Conservation (phyloP, 352 stramenopile genomes). For the Globisporangium emineosum region DNA sequence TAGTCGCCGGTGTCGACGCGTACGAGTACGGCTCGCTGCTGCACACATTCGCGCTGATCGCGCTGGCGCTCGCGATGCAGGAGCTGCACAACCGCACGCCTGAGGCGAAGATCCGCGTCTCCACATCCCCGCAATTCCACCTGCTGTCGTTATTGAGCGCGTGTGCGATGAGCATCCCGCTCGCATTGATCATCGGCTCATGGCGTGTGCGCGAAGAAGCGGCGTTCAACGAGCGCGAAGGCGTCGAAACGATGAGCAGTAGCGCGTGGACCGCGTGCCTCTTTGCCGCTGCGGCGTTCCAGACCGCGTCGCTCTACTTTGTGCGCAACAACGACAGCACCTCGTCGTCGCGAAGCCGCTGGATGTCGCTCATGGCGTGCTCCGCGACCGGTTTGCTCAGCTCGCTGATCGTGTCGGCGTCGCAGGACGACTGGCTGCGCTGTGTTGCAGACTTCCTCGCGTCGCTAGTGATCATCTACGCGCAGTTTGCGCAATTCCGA, state of each 20-base stretch:
- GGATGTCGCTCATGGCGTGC: conserved; percentile 39
- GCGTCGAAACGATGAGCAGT: background rate
- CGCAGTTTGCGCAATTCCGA: conserved; percentile 34
- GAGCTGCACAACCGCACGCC: conserved; percentile 20
- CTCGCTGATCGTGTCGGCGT: conserved; percentile 33
- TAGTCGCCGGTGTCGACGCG: conserved; percentile 56
- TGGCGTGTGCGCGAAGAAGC: conserved; percentile 16
- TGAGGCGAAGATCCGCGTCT: conserved; percentile 24
- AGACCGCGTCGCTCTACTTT: conserved; percentile 23
- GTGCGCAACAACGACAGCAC: conserved; percentile 24
- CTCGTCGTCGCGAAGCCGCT: conserved; percentile 25
- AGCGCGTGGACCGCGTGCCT: conserved; percentile 10
- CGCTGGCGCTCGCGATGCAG: conserved; percentile 35
- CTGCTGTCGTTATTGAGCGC: conserved; percentile 36
- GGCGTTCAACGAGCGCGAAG: conserved; percentile 17
- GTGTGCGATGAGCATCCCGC: conserved; percentile 28
- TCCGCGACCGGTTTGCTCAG: conserved; percentile 35
- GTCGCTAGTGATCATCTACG: conserved; percentile 49
- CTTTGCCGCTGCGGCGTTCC: conserved; percentile 13
- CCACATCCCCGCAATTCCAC: conserved; percentile 32
- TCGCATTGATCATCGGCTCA: conserved; percentile 21
- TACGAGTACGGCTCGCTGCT: conserved; percentile 67
- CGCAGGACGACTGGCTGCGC: conserved; percentile 53
- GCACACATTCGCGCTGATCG: conserved; percentile 48
- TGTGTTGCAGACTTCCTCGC: conserved; percentile 34